A percentile compares a stretch with the other conserved stretches of the same genome.
Conservation (phyloP, 208 protist species). For the Acanthamoeba triangularis region DNA sequence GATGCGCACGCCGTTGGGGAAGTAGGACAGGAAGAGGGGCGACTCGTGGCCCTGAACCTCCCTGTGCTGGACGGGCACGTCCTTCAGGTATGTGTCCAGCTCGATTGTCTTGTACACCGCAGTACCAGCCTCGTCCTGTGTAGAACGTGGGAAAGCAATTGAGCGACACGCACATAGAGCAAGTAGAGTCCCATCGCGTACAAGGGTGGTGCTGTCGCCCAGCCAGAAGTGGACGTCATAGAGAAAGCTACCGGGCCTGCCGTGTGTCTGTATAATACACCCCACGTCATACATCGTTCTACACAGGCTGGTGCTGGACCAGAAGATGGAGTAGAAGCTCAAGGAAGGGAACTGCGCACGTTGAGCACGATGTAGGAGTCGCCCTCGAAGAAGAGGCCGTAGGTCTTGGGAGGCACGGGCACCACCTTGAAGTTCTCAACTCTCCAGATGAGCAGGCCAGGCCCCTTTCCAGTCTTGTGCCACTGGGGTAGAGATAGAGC, state of each 20-base stretch:
- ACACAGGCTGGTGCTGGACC: no score
- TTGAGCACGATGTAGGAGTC: conserved; percentile 92
- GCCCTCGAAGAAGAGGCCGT: conserved; percentile 90
- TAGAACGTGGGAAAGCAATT: neutral
- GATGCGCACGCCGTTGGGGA: conserved; percentile 79
- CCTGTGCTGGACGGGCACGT: conserved; percentile 89
- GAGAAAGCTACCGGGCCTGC: neutral
- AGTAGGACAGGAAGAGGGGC: conserved; percentile 74
- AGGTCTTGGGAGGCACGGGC: conserved; percentile 70
- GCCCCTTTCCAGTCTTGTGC: conserved; percentile 56
- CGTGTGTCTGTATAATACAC: neutral
- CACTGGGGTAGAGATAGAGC: neutral
- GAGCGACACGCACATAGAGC: no score
- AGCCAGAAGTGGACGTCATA: conserved; percentile 77
- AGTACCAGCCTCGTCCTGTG: conserved; percentile 71
- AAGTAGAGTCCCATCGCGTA: no score
- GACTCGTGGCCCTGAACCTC: conserved; percentile 89
- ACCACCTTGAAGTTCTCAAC: conserved; percentile 85
- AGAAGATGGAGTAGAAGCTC: neutral
- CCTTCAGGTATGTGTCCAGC: conserved; percentile 90
- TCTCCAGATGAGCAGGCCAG: conserved; percentile 65
- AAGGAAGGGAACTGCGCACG: neutral
- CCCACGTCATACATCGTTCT: no score
- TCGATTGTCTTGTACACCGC: conserved; percentile 88
- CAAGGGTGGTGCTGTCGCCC: conserved; percentile 52